Evolutionary conservation across 1,139 yeast species (phyloP), one percentile per base, ranked within the genome.

Genomic region (Meyerozyma athensensis): DNA sequence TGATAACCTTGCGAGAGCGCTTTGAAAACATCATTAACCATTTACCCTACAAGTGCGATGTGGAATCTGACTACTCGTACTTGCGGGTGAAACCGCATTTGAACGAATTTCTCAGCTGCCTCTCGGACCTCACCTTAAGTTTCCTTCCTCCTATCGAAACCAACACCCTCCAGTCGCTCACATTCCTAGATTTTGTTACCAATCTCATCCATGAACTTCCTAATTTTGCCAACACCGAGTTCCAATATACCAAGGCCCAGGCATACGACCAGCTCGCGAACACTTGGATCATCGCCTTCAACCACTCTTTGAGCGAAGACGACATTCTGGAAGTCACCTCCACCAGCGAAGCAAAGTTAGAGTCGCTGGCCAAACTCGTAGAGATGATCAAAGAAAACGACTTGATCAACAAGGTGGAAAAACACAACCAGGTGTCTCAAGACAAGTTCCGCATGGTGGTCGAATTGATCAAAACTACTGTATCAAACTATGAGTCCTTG

Each of bases 41-140:
- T 42, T 60, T 86, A 45, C 96, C 96, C 1, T 86, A 84, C 58
- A 81, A 81, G 48, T 86, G 86, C 44, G 87, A 83, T 48, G 65
- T 71, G 16, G 69, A 74, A 36, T 79, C 85, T 37, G 97, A 90
- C 58, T 92, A 92, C 56, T 82, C 96, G n/a, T 92, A 82, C 59
- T 68, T 86, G 41, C 72, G 97, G 42, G 84, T 90, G 39, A 82
- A 86, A 52, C 80, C 87, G 2, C 63, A 68, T 41, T 72, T 89
- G 42, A 75, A 79, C 46, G 96, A 86, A 50, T 86, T 90, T 52
- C 72, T 87, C 45, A 73, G 77, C 49, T 81, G 94, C 34, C 64
- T 90, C 39, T 78, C 86, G 30, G 97, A 89, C 59, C 89, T 82
- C 55, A 79, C 87, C 6, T 68, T 85, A 45, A 81, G 77, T 52